Conservation (phyloP, 140 eudicot genomes). For the Senecio squalidus region DNA sequence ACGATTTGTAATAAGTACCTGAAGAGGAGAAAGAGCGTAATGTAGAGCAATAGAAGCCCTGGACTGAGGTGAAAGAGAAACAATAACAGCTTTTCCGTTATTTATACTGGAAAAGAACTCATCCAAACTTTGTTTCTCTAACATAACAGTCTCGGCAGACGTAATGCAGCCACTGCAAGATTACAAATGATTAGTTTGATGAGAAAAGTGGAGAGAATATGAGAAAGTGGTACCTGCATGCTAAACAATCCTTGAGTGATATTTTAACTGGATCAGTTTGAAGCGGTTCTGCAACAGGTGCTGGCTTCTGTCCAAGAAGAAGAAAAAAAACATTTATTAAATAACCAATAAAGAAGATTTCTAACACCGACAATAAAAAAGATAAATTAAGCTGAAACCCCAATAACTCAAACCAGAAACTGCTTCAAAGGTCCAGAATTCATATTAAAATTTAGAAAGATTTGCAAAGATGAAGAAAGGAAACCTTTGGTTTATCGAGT, state of each 20-base stretch:
- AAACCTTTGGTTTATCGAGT: conserved; percentile 37
- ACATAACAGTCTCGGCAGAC: conserved; percentile 96
- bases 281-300: conserved; percentile 32
- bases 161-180: conserved; percentile 98
- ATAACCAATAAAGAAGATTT: too few species aligned
- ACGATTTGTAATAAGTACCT: conserved; percentile 37
- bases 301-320: conserved; percentile 36
- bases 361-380: too few species aligned
- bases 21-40: conserved; percentile 69
- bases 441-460: not conserved
- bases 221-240: too few species aligned
- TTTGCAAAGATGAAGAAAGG: not conserved
- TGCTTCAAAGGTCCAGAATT: too few species aligned
- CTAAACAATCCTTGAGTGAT: conserved; percentile 94
- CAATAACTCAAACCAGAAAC: too few species aligned
- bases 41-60: conserved; percentile 88
- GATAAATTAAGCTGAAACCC: too few species aligned
- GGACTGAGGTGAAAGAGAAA: conserved; percentile 92
- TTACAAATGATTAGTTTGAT: too few species aligned
- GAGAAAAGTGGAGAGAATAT: too few species aligned
- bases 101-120: conserved; percentile 74
- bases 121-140: conserved; percentile 92
- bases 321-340: conserved; percentile 3
- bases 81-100: conserved; percentile 64
- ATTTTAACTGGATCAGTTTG: conserved; percentile 78